These are phyloP conservation scores for Pichia deserticola DNA, from an alignment of 805 yeast species.

Conservation along the genomic window DNA sequence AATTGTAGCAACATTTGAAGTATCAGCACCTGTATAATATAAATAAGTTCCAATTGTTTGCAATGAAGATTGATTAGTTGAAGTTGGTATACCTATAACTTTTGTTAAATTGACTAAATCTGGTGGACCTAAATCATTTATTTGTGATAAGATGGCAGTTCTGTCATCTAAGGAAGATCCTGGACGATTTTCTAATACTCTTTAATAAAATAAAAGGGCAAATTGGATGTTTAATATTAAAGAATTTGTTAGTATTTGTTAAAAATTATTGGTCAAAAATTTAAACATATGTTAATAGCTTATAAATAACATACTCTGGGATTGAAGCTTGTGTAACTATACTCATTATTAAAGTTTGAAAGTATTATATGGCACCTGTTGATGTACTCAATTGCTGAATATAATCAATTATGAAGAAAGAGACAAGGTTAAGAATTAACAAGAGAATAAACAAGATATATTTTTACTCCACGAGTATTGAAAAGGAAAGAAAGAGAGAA, in stretches of 20 bases:
- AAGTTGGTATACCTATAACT: conserved; percentile 22
- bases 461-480: no score
- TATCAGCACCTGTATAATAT: conserved; percentile 70
- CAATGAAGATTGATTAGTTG: conserved; percentile 21
- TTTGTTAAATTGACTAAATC: conserved; percentile 49
- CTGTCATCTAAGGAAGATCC: conserved; percentile 55
- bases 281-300: no score
- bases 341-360: background rate
- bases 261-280: no score
- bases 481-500: no score
- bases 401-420: no score
- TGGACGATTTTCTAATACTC: conserved; percentile 46
- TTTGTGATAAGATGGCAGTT: conserved; percentile 48
- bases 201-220: conserved; percentile 8
- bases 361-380: no score
- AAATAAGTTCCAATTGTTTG: conserved; percentile 58
- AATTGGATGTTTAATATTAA: background rate
- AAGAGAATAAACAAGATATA: no score
- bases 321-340: conserved; percentile 51
- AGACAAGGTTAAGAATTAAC: no score
- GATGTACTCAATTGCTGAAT: no score
- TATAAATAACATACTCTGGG: conserved; percentile 41
- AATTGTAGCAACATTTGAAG: conserved; percentile 67
- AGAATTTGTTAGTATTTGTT: background rate
- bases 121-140: conserved; percentile 67